phyloP scores from a whole-genome alignment of 768 basidiomycete genomes.

The Rhizopogon rudus region DNA sequence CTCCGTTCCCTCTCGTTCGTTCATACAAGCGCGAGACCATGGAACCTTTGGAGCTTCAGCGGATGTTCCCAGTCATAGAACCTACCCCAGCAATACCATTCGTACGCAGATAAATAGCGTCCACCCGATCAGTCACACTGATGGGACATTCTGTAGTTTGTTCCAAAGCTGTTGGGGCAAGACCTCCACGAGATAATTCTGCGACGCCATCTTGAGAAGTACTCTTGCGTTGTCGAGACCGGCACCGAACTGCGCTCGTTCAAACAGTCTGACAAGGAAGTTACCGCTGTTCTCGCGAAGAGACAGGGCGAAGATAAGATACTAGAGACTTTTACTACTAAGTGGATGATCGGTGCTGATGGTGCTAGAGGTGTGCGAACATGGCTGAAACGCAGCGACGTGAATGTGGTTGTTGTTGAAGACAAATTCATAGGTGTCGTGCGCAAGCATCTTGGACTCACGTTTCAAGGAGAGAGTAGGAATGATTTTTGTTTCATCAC shows the following conservation, averaged over 20 bases:
- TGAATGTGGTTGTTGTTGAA: background rate
- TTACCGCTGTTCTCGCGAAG: conserved; percentile 14
- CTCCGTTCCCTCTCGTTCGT: conserved; percentile 22
- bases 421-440: background rate
- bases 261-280: conserved; percentile 27
- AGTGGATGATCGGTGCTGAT: background rate
- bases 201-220: background rate
- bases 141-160: background rate
- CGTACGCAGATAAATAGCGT: conserved; percentile 20
- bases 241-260: conserved; percentile 29
- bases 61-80: conserved; percentile 13
- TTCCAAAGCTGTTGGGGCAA: conserved; percentile 4
- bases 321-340: conserved; percentile 1
- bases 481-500: conserved; percentile 22
- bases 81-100: conserved; percentile 6
- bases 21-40: conserved; percentile 22
- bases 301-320: conserved; percentile 6
- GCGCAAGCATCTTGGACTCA: conserved; percentile 3
- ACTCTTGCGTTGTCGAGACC: conserved; percentile 25
- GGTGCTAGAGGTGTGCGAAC: conserved; percentile 10
- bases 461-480: conserved; percentile 22
- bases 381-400: background rate
- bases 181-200: conserved; percentile 19
- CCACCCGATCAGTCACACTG: conserved; percentile 1
- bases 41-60: conserved; percentile 1